Conservation (phyloP, 208 protist genomes). For the Leishmania lainsoni region DNA sequence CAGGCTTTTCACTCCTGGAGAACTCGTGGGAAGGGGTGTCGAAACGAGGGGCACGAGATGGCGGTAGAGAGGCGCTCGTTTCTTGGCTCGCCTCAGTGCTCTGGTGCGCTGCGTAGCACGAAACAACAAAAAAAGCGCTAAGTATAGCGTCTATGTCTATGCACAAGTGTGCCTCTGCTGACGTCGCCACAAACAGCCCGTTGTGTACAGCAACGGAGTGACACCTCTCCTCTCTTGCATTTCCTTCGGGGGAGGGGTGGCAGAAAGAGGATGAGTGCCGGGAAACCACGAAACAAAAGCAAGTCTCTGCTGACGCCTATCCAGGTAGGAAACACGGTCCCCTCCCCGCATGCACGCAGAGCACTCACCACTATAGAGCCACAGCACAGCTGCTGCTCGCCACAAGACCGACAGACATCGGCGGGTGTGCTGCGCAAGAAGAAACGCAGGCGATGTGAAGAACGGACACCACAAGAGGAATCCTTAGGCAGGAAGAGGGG, state of each 20-base stretch:
- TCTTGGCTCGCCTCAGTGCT: too few species aligned
- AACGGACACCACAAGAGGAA: constrained; percentile 14
- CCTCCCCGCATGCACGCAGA: not conserved
- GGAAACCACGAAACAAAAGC: not conserved
- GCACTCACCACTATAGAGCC: not conserved
- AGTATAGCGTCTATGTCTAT: not conserved
- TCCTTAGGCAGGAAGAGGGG: not conserved
- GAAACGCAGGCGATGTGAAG: not conserved
- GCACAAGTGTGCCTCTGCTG: not conserved
- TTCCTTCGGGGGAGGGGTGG: not conserved
- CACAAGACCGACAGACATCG: not conserved
- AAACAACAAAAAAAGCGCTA: not conserved
- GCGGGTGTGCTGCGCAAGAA: not conserved
- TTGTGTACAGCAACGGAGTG: not conserved
- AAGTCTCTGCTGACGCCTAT: not conserved
- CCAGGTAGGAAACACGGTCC: not conserved
- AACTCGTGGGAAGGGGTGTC: not conserved
- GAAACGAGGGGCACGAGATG: not conserved
- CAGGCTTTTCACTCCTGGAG: too few species aligned
- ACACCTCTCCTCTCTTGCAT: not conserved
- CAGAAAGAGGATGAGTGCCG: not conserved
- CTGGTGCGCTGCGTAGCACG: not conserved
- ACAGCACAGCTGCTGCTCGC: not conserved
- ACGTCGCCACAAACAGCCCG: not conserved
- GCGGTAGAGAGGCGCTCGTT: not conserved